These are phyloP conservation scores for Ustilago hordei DNA, from an alignment of 1,284 basidiomycete genomes.

Conservation along the genomic window DNA sequence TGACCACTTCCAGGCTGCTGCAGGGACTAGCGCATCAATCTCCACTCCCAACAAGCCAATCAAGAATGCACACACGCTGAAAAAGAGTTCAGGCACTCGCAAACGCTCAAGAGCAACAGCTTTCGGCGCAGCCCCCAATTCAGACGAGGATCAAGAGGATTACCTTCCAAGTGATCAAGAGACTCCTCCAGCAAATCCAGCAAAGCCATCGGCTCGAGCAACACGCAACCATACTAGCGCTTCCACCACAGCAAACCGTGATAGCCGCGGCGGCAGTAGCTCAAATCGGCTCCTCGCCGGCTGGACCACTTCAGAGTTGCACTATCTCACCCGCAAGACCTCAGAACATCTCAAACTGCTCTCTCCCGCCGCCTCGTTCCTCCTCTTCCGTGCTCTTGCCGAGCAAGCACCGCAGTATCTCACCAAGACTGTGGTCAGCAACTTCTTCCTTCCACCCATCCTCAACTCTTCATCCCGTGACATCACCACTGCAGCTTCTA, in stretches of 20 bases:
- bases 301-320: slow-evolving; percentile 40
- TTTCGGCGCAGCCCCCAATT: slow-evolving; percentile 38
- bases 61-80: slow-evolving; percentile 11
- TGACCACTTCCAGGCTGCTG: slow-evolving; percentile 28
- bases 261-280: not conserved
- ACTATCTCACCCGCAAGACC: slow-evolving; percentile 37
- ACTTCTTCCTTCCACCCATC: slow-evolving; percentile 40
- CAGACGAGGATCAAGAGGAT: slow-evolving; percentile 35
- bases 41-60: slow-evolving; percentile 2
- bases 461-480: not conserved
- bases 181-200: not conserved
- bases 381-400: slow-evolving; percentile 29
- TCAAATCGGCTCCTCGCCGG: slow-evolving; percentile 25
- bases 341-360: slow-evolving; percentile 40
- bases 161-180: slow-evolving; percentile 34
- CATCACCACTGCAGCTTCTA: slow-evolving; percentile 10
- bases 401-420: slow-evolving; percentile 28
- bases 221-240: slow-evolving; percentile 7
- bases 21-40: not conserved
- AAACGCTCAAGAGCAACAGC: slow-evolving; percentile 24
- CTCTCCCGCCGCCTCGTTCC: slow-evolving; percentile 29
- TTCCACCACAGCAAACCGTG: not conserved
- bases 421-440: slow-evolving; percentile 29
- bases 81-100: slow-evolving; percentile 2
- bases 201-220: not conserved